Evolutionary conservation across 225 moss, liverwort and hornwort genomes (phyloP), one percentile per base, ranked within the genome.

Genomic region (Physcomitrium patens): DNA sequence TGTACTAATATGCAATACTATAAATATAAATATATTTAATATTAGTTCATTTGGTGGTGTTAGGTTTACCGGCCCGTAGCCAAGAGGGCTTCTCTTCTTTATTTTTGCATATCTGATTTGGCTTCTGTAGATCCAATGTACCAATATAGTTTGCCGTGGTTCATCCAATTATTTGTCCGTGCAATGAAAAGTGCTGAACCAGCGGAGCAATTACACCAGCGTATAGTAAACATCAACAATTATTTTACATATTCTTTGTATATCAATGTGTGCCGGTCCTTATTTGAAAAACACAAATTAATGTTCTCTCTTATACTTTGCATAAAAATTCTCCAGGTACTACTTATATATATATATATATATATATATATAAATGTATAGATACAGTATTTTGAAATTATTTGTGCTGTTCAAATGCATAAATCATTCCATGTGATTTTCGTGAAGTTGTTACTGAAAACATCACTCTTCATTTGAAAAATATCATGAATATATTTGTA

Each of bases 241-340:
- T 85, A 71, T 53, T 94, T 94, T 60, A 94, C 91, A 1, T 91
- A 90, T 70, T 86, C 88, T 3, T 48, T 94, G 54, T 94, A 94
- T 54, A 88, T 90, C 27, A 94, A 91, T 53, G 86, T 94, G 69
- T 94, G 94, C 77, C 90, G 86, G 4, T 94, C 94, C 0, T 74
- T 94, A 62, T 94, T 94, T 75, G 94, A 94, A 65, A 88, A 85
- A 46, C 94, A 94, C 78, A 94, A 94, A 80, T 83, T 94, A 63
- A 94, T 94, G 94, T 94, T 94, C 77, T 94, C 94, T 13, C 81
- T 94, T 7, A 90, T 94, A 88, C 77, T 94, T 20, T 89, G 88
- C 47, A 74, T 87, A 72, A 94, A 91, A 74, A 87, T 94, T 61
- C 85, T 94, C 57, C 91, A 91, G 82, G 94, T 90, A 20, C 44